phyloP scores from a whole-genome alignment of 495 filamentous ascomycete species.

The Trichodelitschia bisporula region DNA sequence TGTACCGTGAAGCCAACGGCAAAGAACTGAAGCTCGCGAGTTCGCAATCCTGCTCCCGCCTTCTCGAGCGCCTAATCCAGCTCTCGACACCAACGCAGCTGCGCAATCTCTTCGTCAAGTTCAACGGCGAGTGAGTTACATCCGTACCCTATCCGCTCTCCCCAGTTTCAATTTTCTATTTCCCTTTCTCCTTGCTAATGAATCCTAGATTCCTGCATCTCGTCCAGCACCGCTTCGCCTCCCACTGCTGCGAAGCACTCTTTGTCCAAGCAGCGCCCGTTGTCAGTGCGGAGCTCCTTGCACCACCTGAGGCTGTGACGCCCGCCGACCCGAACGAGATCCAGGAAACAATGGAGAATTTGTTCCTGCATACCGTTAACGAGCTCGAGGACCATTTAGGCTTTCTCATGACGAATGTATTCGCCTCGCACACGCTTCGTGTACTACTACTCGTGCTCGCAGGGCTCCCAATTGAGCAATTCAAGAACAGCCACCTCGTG shows the following conservation, averaged over 20 bases:
- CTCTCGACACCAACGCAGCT: conserved; percentile 59
- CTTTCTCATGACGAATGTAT: conserved; percentile 65
- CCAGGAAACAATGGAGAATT: conserved; percentile 43
- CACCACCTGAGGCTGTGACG: conserved; percentile 15
- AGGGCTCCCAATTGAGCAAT: conserved; percentile 53
- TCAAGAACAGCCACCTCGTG: too few species aligned
- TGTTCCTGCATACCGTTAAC: conserved; percentile 58
- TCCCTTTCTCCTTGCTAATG: not conserved
- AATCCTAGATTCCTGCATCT: conserved; percentile 44
- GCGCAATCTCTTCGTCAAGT: conserved; percentile 60
- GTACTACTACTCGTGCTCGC: conserved; percentile 68
- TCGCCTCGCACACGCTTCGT: conserved; percentile 75
- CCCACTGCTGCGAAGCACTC: conserved; percentile 86
- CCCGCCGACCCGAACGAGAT: not conserved
- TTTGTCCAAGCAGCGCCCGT: conserved; percentile 60
- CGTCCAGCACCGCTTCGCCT: conserved; percentile 83
- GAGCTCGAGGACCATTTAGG: conserved; percentile 66
- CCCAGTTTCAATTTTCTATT: not conserved
- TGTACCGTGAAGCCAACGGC: conserved; percentile 62
- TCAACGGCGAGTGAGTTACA: conserved; percentile 44
- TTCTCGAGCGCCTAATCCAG: conserved; percentile 77
- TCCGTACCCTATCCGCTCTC: too few species aligned
- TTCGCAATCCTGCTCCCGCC: conserved; percentile 78
- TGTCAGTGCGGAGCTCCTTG: conserved; percentile 44
- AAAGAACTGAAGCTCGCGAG: conserved; percentile 92